Base-by-base conservation (phyloP, 1,284 basidiomycete species). In the Moniliophthora roreri region DNA sequence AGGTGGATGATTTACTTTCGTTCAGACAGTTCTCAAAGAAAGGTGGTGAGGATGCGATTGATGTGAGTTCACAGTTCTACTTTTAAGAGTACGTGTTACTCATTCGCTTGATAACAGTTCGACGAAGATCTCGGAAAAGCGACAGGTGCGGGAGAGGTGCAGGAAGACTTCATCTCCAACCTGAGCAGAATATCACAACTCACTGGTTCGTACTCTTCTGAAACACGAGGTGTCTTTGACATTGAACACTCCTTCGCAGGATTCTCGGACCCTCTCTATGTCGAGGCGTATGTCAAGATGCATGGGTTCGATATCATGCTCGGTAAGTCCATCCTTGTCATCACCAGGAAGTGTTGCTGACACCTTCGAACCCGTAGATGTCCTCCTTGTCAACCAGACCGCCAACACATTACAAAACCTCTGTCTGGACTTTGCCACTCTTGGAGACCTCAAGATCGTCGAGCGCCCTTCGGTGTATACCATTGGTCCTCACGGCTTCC, bases 211-310 rank as follows among this genome's bases (percentile, higher is more conserved):
- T 15, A 8, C n/a, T 11, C 5, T 48, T 40, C 18, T 45, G 5
- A 35, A n/a, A 18, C 15, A 47, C 36, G 55, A 24, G 42, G 21
- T 41, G 15, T 9, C 20, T 32, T 7, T 15, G 39, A 11, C 6
- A 15, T 15, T 46, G 8, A 42, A 16, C 50, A 44, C 44, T 24
- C 39, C 36, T 38, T 15, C 42, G 8, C 58, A 89, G 94, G 95
- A 28, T 99, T 99, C 79, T 98, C 95, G 21, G 97, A 99, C 67
- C 93, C 96, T 1, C 94, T 99, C 55, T 99, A 99, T 64, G 95
- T 96, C 4, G 97, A 99, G 69, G 96, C 96, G 1, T 95, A 95
- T 63, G 95, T 99, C 63, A 97, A 96, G 69, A 94, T 99, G 67
- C 93, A 98, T 63, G 95, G 96, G 50, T 99, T 99, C 68, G 97